Base-by-base conservation (phyloP, 768 basidiomycete genomes). In the Coprinopsis strossmayeri region DNA sequence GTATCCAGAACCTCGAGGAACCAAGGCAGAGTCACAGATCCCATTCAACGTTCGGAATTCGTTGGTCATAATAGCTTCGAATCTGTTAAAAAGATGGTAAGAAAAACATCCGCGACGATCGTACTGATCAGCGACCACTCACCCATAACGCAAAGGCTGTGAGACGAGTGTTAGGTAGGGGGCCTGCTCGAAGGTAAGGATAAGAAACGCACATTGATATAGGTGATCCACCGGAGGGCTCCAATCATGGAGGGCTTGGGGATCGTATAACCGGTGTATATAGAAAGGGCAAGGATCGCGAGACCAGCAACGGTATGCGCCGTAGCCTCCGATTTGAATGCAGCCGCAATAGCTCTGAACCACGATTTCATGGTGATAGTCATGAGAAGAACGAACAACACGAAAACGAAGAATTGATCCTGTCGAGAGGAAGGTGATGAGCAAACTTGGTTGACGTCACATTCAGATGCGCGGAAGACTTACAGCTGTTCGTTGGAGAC, bases 31-130 rank as follows among this genome's bases (percentile, higher is more conserved):
- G 23, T 81, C 66, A 57, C 84, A 84, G 18, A 64, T 57, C 34
- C 82, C 87, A 4, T 84, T 61, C 3, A 87, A 66, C 0, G 78
- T 83, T 50, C 76, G 79, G 69, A 93, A 92, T 61, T 95, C 90
- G 66, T 93, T 94, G 23, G 79, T 72, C 58, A 94, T 68, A 37
- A 91, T 61, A 1, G 78, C 70, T 57, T 92, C 88, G 60, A 93
- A 91, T 0, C n/a, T n/a, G n/a, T n/a, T n/a, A n/a, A n/a, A n/a
- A n/a, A n/a, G n/a, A n/a, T n/a, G n/a, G n/a, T n/a, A n/a, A n/a
- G n/a, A n/a, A n/a, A n/a, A n/a, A n/a, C n/a, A n/a, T n/a, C n/a
- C n/a, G n/a, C n/a, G n/a, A n/a, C n/a, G n/a, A n/a, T n/a, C n/a
- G n/a, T n/a, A n/a, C n/a, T n/a, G n/a, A n/a, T n/a, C n/a, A n/a